Conservation (phyloP, 208 protist genomes). For the Spongospora subterranea region DNA sequence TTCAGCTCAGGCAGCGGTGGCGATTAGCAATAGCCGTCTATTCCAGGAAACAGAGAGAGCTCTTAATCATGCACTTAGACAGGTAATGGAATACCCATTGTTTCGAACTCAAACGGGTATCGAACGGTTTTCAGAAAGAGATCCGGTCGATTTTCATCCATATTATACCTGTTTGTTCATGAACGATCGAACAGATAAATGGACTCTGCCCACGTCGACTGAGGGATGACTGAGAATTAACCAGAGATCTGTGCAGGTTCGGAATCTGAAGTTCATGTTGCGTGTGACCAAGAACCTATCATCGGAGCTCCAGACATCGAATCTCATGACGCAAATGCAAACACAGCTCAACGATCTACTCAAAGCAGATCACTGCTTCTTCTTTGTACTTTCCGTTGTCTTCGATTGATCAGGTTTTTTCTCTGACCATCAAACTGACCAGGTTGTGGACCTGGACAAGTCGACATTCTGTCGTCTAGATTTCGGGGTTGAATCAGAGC, state of each 20-base stretch:
- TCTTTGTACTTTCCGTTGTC: neutral
- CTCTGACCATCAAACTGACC: neutral
- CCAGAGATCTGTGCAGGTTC: neutral
- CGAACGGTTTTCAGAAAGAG: no score
- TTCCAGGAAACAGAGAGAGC: slow-evolving; percentile 45
- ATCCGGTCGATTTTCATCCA: no score
- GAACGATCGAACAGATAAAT: no score
- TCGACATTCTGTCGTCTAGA: neutral
- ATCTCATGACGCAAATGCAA: slow-evolving; percentile 46
- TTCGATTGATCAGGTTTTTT: neutral
- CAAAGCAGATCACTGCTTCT: slow-evolving; percentile 51
- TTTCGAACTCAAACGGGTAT: no score
- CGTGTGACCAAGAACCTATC: slow-evolving; percentile 40
- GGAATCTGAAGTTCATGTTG: slow-evolving; percentile 56
- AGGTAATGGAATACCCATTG: no score
- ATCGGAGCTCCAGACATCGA: slow-evolving; percentile 20
- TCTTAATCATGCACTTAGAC: slow-evolving; percentile 10
- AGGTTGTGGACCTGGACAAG: slow-evolving; percentile 28
- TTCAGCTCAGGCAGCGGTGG: slow-evolving; percentile 13
- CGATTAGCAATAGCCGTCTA: slow-evolving; percentile 45
- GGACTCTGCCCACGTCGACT: no score
- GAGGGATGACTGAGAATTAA: no score
- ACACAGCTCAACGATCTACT: slow-evolving; percentile 28
- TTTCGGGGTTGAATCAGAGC: neutral
- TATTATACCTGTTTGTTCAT: no score